Evolutionary conservation across 2,329 filamentous ascomycete genomes (phyloP).

Genomic region (Hypoxylon sp.): DNA sequence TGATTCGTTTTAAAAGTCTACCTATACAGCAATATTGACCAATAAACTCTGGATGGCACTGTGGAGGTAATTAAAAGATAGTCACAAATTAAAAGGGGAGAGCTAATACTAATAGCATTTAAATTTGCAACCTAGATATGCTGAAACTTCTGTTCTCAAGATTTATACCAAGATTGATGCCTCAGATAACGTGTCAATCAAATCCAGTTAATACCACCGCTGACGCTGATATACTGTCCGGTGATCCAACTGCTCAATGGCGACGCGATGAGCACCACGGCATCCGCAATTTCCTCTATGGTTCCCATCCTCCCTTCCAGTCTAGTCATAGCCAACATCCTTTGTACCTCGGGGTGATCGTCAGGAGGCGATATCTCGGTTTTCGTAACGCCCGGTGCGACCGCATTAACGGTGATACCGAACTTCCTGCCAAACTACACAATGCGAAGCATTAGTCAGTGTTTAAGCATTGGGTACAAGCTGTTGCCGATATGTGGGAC

Average conservation of each 20-base stretch:
- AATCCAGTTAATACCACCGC: slow-evolving; percentile 33
- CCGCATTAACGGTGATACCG: slow-evolving; percentile 62
- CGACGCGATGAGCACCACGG: slow-evolving; percentile 57
- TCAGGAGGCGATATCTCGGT: slow-evolving; percentile 53
- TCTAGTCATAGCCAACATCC: slow-evolving; percentile 46
- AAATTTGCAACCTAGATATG: no score
- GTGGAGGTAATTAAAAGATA: no score
- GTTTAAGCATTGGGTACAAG: neutral
- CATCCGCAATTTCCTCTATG: slow-evolving; percentile 60
- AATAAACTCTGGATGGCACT: no score
- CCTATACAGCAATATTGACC: no score
- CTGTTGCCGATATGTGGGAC: slow-evolving; percentile 8
- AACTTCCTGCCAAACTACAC: slow-evolving; percentile 53
- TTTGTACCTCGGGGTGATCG: slow-evolving; percentile 15
- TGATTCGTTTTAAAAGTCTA: no score
- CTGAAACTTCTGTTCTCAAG: neutral
- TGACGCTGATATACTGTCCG: slow-evolving; percentile 44
- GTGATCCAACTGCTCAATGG: slow-evolving; percentile 63
- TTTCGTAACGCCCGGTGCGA: slow-evolving; percentile 58
- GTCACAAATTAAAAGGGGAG: no score
- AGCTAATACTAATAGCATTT: no score
- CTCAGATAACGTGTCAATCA: slow-evolving; percentile 14
- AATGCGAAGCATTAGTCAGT: slow-evolving; percentile 36
- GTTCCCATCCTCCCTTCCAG: slow-evolving; percentile 56
- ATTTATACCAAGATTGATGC: neutral